Percentiles rank a stretch among this genome's conserved stretches.
These are phyloP conservation scores for Elasticomyces elasticus DNA, from an alignment of 495 filamentous ascomycete species.

Conservation along the genomic window DNA sequence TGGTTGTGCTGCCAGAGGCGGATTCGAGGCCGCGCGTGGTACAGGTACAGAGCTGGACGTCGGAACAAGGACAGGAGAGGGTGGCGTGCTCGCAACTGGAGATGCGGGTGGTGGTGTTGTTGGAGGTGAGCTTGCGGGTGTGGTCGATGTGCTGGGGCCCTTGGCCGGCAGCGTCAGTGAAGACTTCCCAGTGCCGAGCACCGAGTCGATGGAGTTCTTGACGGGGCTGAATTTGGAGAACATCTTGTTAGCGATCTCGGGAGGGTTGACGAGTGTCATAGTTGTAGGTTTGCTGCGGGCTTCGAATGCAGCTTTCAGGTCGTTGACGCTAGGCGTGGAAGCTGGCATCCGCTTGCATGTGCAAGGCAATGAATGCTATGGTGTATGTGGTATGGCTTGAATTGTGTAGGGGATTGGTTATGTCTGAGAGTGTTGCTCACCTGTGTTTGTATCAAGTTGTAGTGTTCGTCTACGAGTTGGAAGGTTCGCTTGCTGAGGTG, in stretches of 20 bases:
- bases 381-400: not conserved
- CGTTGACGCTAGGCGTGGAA: constrained; percentile 1
- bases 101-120: too few species aligned
- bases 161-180: too few species aligned
- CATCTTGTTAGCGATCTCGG: constrained; percentile 4
- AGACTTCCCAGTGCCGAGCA: constrained; percentile 3
- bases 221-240: not conserved
- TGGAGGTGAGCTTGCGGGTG: not conserved
- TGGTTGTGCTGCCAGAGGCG: not conserved
- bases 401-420: too few species aligned
- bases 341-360: not conserved
- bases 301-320: constrained; percentile 9
- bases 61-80: too few species aligned
- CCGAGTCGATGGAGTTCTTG: constrained; percentile 5
- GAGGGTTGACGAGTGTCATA: not conserved
- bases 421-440: too few species aligned
- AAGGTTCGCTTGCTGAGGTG: too few species aligned
- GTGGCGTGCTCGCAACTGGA: too few species aligned
- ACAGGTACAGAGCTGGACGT: too few species aligned
- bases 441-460: too few species aligned
- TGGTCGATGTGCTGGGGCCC: not conserved
- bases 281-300: constrained; percentile 11
- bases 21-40: too few species aligned
- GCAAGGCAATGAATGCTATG: not conserved
- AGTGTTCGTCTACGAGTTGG: too few species aligned